These are phyloP conservation scores for Phyllosticta capitalensis DNA, from an alignment of 2,329 filamentous ascomycete species.

Conservation along the genomic window DNA sequence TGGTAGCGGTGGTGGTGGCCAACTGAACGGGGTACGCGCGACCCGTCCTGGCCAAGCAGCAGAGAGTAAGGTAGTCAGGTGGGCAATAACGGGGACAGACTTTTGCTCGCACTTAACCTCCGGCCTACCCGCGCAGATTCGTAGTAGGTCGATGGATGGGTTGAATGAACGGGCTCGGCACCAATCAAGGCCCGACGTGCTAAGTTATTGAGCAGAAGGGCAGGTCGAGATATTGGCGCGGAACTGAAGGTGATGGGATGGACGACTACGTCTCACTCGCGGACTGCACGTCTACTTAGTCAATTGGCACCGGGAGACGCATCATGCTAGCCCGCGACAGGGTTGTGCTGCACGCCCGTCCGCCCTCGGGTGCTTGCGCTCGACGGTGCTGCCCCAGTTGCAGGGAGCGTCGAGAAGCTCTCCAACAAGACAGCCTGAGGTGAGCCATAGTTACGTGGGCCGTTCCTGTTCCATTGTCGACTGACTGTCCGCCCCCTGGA, in stretches of 20 bases:
- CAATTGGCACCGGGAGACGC: background rate
- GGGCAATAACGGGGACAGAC: background rate
- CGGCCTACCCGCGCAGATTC: background rate
- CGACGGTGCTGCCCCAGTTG: background rate
- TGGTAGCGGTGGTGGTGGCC: background rate
- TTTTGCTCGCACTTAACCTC: background rate
- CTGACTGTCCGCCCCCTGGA: too few relatives aligned
- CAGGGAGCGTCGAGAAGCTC: background rate
- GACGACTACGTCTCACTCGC: background rate
- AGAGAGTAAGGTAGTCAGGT: background rate
- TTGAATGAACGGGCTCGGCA: background rate
- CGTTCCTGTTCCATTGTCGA: background rate
- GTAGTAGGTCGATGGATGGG: background rate
- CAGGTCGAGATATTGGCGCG: background rate
- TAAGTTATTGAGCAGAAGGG: background rate
- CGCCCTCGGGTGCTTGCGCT: background rate
- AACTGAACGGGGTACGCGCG: background rate
- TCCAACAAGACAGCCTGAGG: background rate
- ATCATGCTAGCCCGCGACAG: background rate
- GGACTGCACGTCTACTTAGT: background rate
- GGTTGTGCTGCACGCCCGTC: background rate
- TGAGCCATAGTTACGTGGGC: background rate
- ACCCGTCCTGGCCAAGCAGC: background rate
- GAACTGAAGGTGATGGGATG: background rate
- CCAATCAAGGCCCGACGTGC: background rate